Percentiles rank a stretch among this genome's conserved stretches.
phyloP scores from a whole-genome alignment of 2,329 filamentous ascomycete genomes.

The Microthyrium microscopicum region DNA sequence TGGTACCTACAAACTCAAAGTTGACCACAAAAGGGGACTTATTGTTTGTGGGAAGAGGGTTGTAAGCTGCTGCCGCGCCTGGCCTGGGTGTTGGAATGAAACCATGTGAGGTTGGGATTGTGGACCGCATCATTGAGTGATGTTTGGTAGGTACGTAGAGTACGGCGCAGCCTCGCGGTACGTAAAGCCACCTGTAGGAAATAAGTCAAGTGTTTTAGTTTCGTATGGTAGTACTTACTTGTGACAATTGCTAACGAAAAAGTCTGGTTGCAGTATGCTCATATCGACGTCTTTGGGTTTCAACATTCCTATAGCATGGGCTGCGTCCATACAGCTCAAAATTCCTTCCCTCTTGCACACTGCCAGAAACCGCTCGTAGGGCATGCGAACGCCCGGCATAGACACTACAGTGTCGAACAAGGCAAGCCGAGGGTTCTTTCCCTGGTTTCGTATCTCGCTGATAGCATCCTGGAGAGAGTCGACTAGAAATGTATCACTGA shows the following conservation, averaged over 20 bases:
- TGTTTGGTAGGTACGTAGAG: conserved; percentile 65
- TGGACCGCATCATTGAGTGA: conserved; percentile 56
- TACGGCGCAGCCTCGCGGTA: conserved; percentile 63
- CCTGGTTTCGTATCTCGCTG: conserved; percentile 30
- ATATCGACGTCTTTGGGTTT: conserved; percentile 50
- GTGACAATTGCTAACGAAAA: conserved; percentile 74
- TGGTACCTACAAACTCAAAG: conserved; percentile 64
- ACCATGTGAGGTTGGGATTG: conserved; percentile 66
- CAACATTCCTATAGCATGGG: conserved; percentile 71
- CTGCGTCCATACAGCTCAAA: conserved; percentile 64
- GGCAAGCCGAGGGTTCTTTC: conserved; percentile 49
- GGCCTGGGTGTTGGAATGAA: conserved; percentile 35
- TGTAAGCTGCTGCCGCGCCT: conserved; percentile 11
- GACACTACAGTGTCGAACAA: conserved; percentile 71
- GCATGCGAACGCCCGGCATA: conserved; percentile 61
- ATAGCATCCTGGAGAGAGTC: conserved; percentile 44
- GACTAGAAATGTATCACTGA: conserved; percentile 51
- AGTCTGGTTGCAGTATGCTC: conserved; percentile 53
- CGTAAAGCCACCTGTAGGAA: conserved; percentile 52
- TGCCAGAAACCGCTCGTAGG: conserved; percentile 50
- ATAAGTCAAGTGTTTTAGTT: conserved; percentile 2
- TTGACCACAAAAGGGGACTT: conserved; percentile 48
- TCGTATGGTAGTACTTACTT: conserved; percentile 30
- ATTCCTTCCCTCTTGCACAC: conserved; percentile 52
- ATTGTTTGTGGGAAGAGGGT: conserved; percentile 23